Base-by-base conservation (phyloP, 345 rosid species). In the Nephelium lappaceum region DNA sequence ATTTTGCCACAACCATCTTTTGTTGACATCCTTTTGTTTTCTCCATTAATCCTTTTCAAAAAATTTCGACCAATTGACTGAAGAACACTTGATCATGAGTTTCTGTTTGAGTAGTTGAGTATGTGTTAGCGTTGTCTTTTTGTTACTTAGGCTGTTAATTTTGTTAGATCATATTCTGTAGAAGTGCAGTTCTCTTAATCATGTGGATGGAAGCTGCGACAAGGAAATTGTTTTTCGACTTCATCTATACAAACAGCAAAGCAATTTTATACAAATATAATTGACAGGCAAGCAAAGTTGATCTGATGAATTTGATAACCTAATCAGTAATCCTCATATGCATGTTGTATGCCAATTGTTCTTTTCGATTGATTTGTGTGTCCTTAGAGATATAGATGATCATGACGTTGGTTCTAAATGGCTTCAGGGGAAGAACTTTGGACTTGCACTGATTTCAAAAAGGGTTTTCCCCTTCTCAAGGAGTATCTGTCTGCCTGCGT, bases 81-180 rank as follows among this genome's bases (percentile, higher is more conserved):
- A 31, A 18, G 45, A 64, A 47, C 58, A 45, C 71, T 16, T 27
- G 5, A 0, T 45, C 31, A 14, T 19, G 55, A 60, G 45, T 23
- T 61, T 61, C 57, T 73, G 69, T 47, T 74, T 27, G 14, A 63
- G 10, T 63, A 45, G 69, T 31, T 31, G 27, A 47, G 45, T 47
- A 3, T 27, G 61, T 31, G 4, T 45, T 27, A 18, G 38, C 21
- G 10, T 8, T 12, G 15, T 47, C 31, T 24, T 7, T 11, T 63
- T 62, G 51, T 11, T 31, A 31, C 36, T 31, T 23, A 5, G 21
- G 64, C 4, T 65, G 11, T 65, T 16, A 53, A 53, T 27, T 31
- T 1, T 47, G 19, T 65, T 19, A 19, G 21, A 19, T 47, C 45
- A 31, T 42, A 16, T 64, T 16, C 11, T 64, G 47, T 8, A 43